These are phyloP conservation scores for Corinectria fuckeliana DNA, from an alignment of 2,329 filamentous ascomycete genomes.

Conservation along the genomic window DNA sequence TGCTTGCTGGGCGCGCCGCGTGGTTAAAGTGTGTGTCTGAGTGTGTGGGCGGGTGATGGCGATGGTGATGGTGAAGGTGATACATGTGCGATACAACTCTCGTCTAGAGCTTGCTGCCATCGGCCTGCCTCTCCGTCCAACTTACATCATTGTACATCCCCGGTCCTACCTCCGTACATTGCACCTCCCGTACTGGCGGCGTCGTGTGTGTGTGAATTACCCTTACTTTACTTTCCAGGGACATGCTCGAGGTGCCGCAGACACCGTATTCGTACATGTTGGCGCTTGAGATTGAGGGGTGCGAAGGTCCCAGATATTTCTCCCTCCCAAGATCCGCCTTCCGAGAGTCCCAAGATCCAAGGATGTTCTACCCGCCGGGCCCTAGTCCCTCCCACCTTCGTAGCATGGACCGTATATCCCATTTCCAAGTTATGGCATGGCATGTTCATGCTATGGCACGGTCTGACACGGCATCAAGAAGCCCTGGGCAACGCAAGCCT, in stretches of 20 bases:
- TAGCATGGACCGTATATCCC: constrained; percentile 21
- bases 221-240: constrained; percentile 1
- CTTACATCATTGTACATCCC: constrained; percentile 39
- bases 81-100: neutral
- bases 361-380: constrained; percentile 22
- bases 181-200: constrained; percentile 7
- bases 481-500: constrained; percentile 21
- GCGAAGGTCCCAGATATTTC: constrained; percentile 16
- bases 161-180: constrained; percentile 4
- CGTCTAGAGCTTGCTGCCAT: constrained; percentile 1
- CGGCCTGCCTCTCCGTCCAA: constrained; percentile 27
- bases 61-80: neutral
- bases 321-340: constrained; percentile 18
- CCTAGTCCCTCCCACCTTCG: constrained; percentile 17
- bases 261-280: constrained; percentile 24
- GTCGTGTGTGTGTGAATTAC: neutral
- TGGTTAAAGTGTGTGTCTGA: constrained; percentile 13
- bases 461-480: constrained; percentile 24
- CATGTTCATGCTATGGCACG: constrained; percentile 24
- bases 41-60: neutral
- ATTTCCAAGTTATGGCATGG: constrained; percentile 18
- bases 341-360: constrained; percentile 30
- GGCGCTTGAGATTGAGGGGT: constrained; percentile 23
- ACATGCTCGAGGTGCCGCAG: constrained; percentile 28
- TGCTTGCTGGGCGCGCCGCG: constrained; percentile 8